Percentiles rank a stretch among this genome's conserved stretches.
phyloP scores from a whole-genome alignment of 257 asterid genomes.

The Anisodus tanguticus region DNA sequence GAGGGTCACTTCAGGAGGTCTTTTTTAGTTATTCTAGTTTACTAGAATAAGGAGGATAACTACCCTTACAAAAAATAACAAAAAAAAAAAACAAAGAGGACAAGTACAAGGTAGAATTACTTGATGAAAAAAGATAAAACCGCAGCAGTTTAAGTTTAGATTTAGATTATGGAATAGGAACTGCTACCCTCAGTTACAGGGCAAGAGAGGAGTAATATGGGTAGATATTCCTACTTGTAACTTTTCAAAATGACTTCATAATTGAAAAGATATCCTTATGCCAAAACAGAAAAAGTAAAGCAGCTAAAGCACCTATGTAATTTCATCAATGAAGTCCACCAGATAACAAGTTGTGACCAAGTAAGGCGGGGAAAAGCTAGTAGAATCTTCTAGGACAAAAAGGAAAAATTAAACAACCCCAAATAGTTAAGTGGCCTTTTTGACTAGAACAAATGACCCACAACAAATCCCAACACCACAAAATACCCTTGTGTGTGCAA shows the following conservation, averaged over 20 bases:
- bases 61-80: not conserved
- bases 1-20: not conserved
- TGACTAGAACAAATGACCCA: not conserved
- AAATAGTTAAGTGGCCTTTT: not conserved
- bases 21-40: not conserved
- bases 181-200: not conserved
- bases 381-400: not conserved
- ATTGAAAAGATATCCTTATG: not conserved
- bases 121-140: not conserved
- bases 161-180: not conserved
- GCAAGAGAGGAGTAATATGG: not conserved
- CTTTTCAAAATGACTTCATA: not conserved
- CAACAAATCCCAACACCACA: not conserved
- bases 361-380: not conserved
- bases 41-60: not conserved
- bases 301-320: not conserved
- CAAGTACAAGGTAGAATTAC: not conserved
- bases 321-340: constrained; percentile 7
- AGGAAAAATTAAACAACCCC: not conserved
- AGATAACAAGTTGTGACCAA: not conserved
- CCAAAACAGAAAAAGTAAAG: not conserved
- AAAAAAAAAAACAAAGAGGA: not conserved
- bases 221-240: not conserved
- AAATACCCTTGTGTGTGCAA: not conserved
- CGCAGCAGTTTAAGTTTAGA: not conserved